Percentiles rank a stretch among this genome's conserved stretches.
Conservation (phyloP, 2,329 filamentous ascomycete species). For the Escovopsis sp. region DNA sequence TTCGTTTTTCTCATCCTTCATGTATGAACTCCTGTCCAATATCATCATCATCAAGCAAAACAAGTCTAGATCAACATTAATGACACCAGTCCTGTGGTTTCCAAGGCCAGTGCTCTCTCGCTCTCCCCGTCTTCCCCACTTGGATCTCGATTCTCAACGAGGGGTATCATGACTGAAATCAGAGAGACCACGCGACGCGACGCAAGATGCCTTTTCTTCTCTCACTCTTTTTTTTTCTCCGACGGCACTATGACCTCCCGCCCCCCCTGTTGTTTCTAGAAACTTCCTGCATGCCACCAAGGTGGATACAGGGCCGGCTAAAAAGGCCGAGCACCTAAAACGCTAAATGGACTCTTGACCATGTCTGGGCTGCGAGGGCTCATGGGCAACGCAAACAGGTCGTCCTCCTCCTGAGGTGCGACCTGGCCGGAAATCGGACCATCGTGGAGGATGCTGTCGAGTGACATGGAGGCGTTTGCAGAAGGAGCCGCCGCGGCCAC, state of each 20-base stretch:
- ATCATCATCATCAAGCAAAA: too few species aligned
- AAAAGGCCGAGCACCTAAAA: constrained; percentile 19
- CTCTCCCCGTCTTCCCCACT: too few species aligned
- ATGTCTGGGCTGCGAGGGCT: constrained; percentile 79
- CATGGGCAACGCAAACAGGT: constrained; percentile 74
- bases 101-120: too few species aligned
- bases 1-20: too few species aligned
- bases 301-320: neutral
- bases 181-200: constrained; percentile 4
- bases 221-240: neutral
- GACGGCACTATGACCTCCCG: neutral
- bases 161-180: constrained; percentile 8
- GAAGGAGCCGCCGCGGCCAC: neutral
- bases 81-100: too few species aligned
- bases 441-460: constrained; percentile 17
- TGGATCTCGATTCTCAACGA: neutral
- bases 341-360: constrained; percentile 65
- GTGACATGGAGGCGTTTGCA: constrained; percentile 15
- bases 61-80: too few species aligned
- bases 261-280: neutral
- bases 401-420: constrained; percentile 43
- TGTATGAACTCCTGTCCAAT: too few species aligned
- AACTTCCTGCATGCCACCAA: neutral
- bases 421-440: constrained; percentile 7
- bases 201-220: neutral